Percentiles rank a stretch among this genome's conserved stretches.
These are phyloP conservation scores for Tylopilus sp. DNA, from an alignment of 768 basidiomycete species.

Conservation along the genomic window DNA sequence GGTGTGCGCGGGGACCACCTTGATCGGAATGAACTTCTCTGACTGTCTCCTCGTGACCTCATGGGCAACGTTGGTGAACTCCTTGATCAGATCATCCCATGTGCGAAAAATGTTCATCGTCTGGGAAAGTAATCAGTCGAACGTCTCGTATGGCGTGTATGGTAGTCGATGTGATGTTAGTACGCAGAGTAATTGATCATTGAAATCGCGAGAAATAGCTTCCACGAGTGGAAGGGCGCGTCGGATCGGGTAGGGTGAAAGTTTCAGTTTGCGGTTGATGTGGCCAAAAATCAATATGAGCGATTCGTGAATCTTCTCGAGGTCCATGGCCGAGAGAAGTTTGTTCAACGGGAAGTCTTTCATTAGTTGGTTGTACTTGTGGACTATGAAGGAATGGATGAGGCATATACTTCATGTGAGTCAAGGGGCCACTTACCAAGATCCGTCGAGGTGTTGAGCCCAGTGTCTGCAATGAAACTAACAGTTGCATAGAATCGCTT, in stretches of 20 bases:
- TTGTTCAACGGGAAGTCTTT: conserved; percentile 99
- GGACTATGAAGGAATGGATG: conserved; percentile 50
- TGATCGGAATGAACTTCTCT: conserved; percentile 97
- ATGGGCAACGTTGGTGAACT: conserved; percentile 88
- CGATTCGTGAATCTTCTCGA: conserved; percentile 92
- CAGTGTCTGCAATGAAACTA: conserved; percentile 97
- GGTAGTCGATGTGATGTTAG: conserved; percentile 88
- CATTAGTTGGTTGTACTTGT: conserved; percentile 98
- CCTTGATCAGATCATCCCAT: conserved; percentile 90
- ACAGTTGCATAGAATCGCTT: conserved; percentile 97
- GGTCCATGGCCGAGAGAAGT: conserved; percentile 91
- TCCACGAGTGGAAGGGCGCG: conserved; percentile 96
- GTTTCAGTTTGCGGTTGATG: conserved; percentile 91
- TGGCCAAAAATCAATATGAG: conserved; percentile 86
- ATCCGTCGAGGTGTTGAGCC: conserved; percentile 91
- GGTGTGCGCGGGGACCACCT: conserved; percentile 85
- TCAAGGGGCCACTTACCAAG: conserved; percentile 48
- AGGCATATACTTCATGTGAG: not conserved
- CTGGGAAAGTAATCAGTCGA: conserved; percentile 78
- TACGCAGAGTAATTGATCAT: conserved; percentile 89
- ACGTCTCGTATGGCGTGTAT: conserved; percentile 92
- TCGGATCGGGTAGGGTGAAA: conserved; percentile 95
- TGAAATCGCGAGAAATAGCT: conserved; percentile 97
- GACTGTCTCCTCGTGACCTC: conserved; percentile 87
- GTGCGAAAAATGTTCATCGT: conserved; percentile 76